Evolutionary conservation across 2,329 filamentous ascomycete species (phyloP), one percentile per base, ranked within the genome.

Genomic region (Leptographium radiaticola): DNA sequence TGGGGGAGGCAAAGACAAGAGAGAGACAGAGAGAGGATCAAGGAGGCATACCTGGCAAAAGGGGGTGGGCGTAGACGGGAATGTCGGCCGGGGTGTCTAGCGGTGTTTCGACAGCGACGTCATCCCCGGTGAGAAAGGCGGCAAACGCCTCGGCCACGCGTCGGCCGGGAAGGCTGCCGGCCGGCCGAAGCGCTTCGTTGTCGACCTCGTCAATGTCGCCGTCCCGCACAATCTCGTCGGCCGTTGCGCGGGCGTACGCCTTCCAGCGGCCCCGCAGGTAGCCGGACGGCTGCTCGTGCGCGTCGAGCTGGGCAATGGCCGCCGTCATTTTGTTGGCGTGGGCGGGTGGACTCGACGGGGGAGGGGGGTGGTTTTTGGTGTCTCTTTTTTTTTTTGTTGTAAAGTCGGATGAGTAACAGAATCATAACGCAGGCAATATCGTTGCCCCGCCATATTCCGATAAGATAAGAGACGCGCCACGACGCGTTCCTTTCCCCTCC

Each of bases 281-380:
- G 13, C 83, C 79, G 4, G 89, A 87, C 2, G 89, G 87, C 61
- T 83, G 82, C 66, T 89, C 81, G 65, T 91, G 81, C 33, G 89
- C 84, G 67, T 95, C 86, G 3, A 90, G 71, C 20, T 75, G 71
- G 31, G 66, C 68, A 34, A 75, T 68, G 54, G 72, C 68, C 36
- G 68, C 62, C 1, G 68, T 52, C 18, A 36, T 46, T 31, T 31
- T 25, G 10, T 40, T 40, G n/a, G 25, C 34, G 31, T 25, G 16
- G 39, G 8, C 39, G 39, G 16, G 15, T 40, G 2, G 39, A n/a
- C 16, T 10, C 16, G 40, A 18, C 16, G 16, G n/a, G 40, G 13
- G 16, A 10, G 40, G 13, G 25, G 25, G 25, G 25, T 25, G 25
- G 25, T 25, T 25, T 25, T 25, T 25, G 25, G 25, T 25, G 25